phyloP scores from a whole-genome alignment of 164 flowering plant genomes.

The Saururus chinensis region DNA sequence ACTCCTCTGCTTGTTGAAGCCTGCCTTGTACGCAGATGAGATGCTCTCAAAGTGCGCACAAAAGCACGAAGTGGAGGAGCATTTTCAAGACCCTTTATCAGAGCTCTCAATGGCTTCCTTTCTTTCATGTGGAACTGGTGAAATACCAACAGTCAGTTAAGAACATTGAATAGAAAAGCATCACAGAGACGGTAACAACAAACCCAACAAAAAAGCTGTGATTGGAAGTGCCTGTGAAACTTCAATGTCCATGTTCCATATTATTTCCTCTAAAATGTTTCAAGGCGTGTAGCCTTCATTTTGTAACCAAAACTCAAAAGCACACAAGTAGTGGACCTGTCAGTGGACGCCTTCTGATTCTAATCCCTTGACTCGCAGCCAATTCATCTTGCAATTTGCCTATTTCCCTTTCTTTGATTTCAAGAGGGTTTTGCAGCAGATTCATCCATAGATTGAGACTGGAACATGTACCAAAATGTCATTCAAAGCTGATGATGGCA shows the following conservation, averaged over 20 bases:
- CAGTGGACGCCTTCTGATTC: slow-evolving; percentile 69
- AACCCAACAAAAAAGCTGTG: not conserved
- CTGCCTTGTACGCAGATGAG: slow-evolving; percentile 60
- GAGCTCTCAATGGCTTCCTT: slow-evolving; percentile 32
- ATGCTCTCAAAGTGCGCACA: slow-evolving; percentile 65
- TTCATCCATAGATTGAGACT: slow-evolving; percentile 36
- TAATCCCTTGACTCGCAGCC: slow-evolving; percentile 69
- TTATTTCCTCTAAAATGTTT: slow-evolving; percentile 86
- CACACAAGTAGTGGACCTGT: slow-evolving; percentile 87
- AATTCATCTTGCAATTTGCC: slow-evolving; percentile 52
- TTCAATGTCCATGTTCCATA: slow-evolving; percentile 84
- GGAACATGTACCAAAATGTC: slow-evolving; percentile 2
- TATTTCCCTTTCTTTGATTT: slow-evolving; percentile 69
- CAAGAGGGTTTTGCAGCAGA: slow-evolving; percentile 30
- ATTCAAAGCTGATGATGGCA: no score
- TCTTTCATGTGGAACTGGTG: slow-evolving; percentile 41
- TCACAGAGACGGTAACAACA: not conserved
- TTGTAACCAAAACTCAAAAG: slow-evolving; percentile 69
- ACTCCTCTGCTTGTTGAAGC: slow-evolving; percentile 98
- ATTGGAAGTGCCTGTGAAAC: slow-evolving; percentile 37
- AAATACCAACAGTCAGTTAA: no score
- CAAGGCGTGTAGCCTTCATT: slow-evolving; percentile 85
- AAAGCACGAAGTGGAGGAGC: slow-evolving; percentile 78
- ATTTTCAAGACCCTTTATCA: slow-evolving; percentile 41
- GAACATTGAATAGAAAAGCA: no score